Evolutionary conservation across 2,329 filamentous ascomycete species (phyloP).

Genomic region (Fusarium anguioides): DNA sequence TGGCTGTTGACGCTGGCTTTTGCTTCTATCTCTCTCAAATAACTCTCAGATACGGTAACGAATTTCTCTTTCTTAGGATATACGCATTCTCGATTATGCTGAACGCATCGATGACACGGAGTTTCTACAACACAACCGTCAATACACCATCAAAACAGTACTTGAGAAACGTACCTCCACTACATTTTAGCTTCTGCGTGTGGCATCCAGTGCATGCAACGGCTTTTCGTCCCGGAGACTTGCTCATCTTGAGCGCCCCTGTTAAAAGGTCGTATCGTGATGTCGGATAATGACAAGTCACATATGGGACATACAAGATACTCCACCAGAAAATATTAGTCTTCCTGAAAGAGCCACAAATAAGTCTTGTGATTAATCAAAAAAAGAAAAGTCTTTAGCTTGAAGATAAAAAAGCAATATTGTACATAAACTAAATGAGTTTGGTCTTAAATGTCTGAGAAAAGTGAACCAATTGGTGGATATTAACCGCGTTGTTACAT

Average conservation of each 20-base stretch:
- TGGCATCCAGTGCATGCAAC: constrained; percentile 6
- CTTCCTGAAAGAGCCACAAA: not conserved
- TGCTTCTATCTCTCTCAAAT: not conserved
- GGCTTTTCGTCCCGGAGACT: not conserved
- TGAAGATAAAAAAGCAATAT: not conserved
- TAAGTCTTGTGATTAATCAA: not conserved
- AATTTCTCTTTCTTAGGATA: not conserved
- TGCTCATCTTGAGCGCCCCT: not conserved
- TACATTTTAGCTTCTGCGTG: constrained; percentile 5
- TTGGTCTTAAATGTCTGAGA: not conserved
- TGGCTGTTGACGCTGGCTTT: not conserved
- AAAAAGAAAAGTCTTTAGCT: not conserved
- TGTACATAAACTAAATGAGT: not conserved
- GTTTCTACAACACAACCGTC: not conserved
- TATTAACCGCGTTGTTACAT: not conserved
- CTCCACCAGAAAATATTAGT: not conserved
- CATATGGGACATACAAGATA: not conserved
- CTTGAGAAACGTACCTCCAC: not conserved
- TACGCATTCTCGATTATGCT: not conserved
- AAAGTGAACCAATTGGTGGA: too few species aligned
- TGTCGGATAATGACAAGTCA: not conserved
- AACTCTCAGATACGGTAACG: constrained; percentile 1
- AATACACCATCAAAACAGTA: not conserved
- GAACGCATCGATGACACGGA: not conserved
- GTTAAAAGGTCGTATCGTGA: not conserved